Evolutionary conservation across 163 green algal genomes (phyloP).

Genomic region (Scenedesmus sp.): DNA sequence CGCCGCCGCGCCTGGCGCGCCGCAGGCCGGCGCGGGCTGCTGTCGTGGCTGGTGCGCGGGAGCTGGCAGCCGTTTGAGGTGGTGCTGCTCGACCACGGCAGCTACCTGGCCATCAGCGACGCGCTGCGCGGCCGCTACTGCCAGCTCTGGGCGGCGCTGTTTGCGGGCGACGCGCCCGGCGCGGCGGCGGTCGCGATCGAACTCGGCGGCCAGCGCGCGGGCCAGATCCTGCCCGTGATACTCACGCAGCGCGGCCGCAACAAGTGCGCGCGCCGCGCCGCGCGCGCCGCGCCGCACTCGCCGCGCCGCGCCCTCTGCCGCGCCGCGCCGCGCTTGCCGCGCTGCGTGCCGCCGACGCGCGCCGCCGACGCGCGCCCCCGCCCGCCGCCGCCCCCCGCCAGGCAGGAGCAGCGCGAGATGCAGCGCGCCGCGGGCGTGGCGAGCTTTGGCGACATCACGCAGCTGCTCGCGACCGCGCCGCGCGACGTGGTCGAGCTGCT

Average conservation of each 20-base stretch:
- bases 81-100: constrained; percentile 88
- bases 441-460: constrained; percentile 60
- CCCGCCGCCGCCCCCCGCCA: background rate
- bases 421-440: constrained; percentile 39
- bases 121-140: constrained; percentile 77
- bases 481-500: constrained; percentile 70
- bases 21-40: constrained; percentile 42
- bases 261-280: constrained; percentile 16
- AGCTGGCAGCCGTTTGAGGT: constrained; percentile 69
- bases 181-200: constrained; percentile 50
- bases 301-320: too few relatives aligned
- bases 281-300: too few relatives aligned
- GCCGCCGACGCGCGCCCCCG: too few relatives aligned
- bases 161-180: constrained; percentile 33
- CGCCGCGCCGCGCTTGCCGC: too few relatives aligned
- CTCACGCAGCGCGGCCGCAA: constrained; percentile 54
- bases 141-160: constrained; percentile 72
- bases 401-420: constrained; percentile 44
- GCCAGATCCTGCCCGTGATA: constrained; percentile 71
- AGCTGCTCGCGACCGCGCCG: constrained; percentile 53
- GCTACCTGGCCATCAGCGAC: constrained; percentile 72
- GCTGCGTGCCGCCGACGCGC: too few relatives aligned
- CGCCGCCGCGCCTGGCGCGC: background rate
- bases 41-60: constrained; percentile 60
- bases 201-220: constrained; percentile 58